A percentile compares a stretch with the other conserved stretches of the same genome.
Conservation (phyloP, 2,329 filamentous ascomycete species). For the Fusarium phyllophilum region DNA sequence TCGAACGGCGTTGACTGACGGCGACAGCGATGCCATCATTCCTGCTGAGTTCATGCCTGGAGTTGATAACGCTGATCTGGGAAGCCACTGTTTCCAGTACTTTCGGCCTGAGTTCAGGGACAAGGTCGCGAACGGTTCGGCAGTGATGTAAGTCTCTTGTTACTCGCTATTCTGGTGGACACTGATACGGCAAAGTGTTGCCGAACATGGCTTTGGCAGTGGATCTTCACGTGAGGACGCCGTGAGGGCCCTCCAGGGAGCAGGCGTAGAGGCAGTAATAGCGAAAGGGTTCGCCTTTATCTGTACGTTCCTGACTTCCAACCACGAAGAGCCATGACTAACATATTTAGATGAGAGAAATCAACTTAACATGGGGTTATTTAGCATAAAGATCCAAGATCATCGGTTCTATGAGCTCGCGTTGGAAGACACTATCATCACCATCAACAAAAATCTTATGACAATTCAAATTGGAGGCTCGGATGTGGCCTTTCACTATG, state of each 20-base stretch:
- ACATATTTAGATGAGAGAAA: not conserved
- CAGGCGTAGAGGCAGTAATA: conserved; percentile 24
- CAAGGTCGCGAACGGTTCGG: conserved; percentile 12
- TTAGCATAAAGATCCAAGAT: not conserved
- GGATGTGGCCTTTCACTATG: not conserved
- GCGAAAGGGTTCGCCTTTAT: conserved; percentile 32
- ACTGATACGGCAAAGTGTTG: not conserved
- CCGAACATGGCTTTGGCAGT: not conserved
- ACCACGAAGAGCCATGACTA: not conserved
- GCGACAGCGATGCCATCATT: not conserved
- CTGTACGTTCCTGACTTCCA: not conserved
- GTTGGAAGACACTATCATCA: not conserved
- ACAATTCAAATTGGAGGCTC: not conserved
- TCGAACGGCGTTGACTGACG: not conserved
- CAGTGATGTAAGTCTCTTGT: not conserved
- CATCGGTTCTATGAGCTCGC: not conserved
- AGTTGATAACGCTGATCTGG: conserved; percentile 34
- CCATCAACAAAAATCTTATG: not conserved
- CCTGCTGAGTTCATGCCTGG: conserved; percentile 31
- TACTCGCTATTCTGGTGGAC: fast-evolving
- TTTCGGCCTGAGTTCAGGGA: conserved; percentile 28
- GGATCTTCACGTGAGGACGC: conserved; percentile 26
- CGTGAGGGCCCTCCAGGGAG: conserved; percentile 20
- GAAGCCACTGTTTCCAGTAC: conserved; percentile 36
- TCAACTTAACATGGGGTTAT: not conserved